A percentile compares a stretch with the other conserved stretches of the same genome.
Conservation (phyloP, 345 rosid genomes). For the Zanthoxylum bungeanum region DNA sequence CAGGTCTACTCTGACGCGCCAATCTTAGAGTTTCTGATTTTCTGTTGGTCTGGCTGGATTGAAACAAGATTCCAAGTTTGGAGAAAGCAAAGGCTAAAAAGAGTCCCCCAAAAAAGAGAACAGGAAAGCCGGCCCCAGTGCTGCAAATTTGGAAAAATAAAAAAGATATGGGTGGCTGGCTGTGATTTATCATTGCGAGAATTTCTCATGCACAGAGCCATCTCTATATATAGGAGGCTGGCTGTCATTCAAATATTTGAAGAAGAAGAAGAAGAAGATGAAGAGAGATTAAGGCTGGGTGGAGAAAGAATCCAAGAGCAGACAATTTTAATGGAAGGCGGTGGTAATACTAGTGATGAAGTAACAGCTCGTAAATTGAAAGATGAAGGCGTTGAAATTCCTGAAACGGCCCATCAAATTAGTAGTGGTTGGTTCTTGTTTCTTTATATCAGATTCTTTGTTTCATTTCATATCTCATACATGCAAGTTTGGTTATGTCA, state of each 20-base stretch:
- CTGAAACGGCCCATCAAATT: conserved; percentile 82
- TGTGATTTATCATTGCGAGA: not conserved
- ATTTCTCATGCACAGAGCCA: too few relatives aligned
- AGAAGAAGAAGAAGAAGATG: conserved; percentile 17
- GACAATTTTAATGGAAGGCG: conserved; percentile 15
- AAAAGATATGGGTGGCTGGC: not conserved
- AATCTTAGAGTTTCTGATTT: not conserved
- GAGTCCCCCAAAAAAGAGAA: not conserved
- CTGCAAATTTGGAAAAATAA: not conserved
- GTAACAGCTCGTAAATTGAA: conserved; percentile 20
- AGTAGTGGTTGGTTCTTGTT: conserved; percentile 72
- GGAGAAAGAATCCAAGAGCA: conserved; percentile 10
- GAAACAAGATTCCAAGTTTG: too few relatives aligned
- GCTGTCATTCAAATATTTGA: conserved; percentile 15
- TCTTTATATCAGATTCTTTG: too few relatives aligned
- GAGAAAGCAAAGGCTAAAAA: too few relatives aligned
- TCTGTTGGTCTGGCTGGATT: too few relatives aligned
- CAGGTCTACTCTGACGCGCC: too few relatives aligned
- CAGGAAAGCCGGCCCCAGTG: too few relatives aligned
- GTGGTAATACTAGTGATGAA: not conserved
- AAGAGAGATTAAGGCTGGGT: conserved; percentile 5
- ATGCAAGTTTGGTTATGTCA: too few relatives aligned
- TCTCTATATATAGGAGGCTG: conserved; percentile 19
- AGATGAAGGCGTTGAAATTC: conserved; percentile 39
- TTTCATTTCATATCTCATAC: too few relatives aligned